Evolutionary conservation across 73 alveolate genomes (phyloP), one percentile per base, ranked within the genome.

Genomic region (Symbiodinium pilosum): DNA sequence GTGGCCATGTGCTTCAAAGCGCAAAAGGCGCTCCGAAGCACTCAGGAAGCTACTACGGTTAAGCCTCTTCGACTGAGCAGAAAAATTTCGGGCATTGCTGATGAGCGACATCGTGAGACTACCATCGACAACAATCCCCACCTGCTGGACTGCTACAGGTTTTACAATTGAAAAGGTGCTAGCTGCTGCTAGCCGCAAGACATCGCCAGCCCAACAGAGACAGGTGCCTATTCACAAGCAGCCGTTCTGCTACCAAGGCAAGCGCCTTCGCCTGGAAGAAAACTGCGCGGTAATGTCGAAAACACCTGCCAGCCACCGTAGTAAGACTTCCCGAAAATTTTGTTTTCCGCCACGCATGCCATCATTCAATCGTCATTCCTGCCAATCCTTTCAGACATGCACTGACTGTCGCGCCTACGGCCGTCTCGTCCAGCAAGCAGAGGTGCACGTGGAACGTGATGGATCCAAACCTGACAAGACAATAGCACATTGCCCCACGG

Each of bases 241-340:
- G 34, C 20, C 73, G 32, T 24, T 16, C 32, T 30, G 20, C 73
- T n/a, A n/a, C 26, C n/a, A n/a, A n/a, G n/a, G n/a, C n/a, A 26
- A 54, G 95, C 59, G 71, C 97, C 97, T 91, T 26, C 81, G 51
- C 88, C 41, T 42, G 21, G 77, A 43, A 21, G 97, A 91, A 40
- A 91, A 71, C 97, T 91, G 97, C 77, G 81, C 77, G 32, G 97
- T 91, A 88, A 91, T 91, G 97, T 91, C 97, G 51, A 91, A 91
- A 41, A 91, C 97, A 69, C 97, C 97, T 91, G n/a, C n/a, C 81
- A 41, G 52, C 59, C n/a, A n/a, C n/a, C n/a, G n/a, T n/a, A n/a
- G n/a, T n/a, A n/a, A n/a, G n/a, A n/a, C n/a, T n/a, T n/a, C n/a
- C n/a, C n/a, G n/a, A n/a, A n/a, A n/a, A n/a, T n/a, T 47, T 14